A percentile compares a stretch with the other conserved stretches of the same genome.
Conservation (phyloP, 257 asterid genomes). For the Datura wrightii region DNA sequence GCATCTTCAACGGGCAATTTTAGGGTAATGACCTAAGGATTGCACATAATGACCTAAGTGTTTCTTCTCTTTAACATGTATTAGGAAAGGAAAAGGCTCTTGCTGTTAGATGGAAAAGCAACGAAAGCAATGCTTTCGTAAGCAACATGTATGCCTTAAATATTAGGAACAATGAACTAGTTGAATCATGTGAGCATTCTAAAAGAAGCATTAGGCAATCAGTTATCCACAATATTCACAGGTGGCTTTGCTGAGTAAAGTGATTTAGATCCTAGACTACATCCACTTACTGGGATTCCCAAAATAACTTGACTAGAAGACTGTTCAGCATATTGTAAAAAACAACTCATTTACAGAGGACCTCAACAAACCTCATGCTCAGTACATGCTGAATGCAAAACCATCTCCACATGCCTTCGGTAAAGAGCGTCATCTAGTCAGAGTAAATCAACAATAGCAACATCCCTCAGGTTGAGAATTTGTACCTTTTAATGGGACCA, state of each 20-base stretch:
- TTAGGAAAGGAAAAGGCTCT: neutral
- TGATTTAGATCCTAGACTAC: neutral
- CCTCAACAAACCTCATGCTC: neutral
- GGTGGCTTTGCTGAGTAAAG: neutral
- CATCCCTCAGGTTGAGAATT: slow-evolving; percentile 4
- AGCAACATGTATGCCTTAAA: neutral
- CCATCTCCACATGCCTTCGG: slow-evolving; percentile 7
- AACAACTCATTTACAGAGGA: neutral
- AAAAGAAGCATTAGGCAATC: neutral
- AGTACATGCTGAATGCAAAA: slow-evolving; percentile 10
- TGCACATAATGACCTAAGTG: neutral
- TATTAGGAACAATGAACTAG: neutral
- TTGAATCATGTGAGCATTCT: slow-evolving; percentile 18
- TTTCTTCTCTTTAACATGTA: neutral
- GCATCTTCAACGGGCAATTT: neutral
- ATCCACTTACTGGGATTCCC: neutral
- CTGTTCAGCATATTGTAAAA: neutral
- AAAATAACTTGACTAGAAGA: neutral
- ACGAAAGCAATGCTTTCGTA: neutral
- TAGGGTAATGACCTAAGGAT: neutral
- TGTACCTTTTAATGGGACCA: slow-evolving; percentile 58
- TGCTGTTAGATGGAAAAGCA: neutral
- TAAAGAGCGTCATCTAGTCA: neutral
- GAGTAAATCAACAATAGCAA: neutral
- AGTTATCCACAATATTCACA: slow-evolving; percentile 9